Conservation (phyloP, 495 filamentous ascomycete genomes). For the Hypomontagnella monticulosa region DNA sequence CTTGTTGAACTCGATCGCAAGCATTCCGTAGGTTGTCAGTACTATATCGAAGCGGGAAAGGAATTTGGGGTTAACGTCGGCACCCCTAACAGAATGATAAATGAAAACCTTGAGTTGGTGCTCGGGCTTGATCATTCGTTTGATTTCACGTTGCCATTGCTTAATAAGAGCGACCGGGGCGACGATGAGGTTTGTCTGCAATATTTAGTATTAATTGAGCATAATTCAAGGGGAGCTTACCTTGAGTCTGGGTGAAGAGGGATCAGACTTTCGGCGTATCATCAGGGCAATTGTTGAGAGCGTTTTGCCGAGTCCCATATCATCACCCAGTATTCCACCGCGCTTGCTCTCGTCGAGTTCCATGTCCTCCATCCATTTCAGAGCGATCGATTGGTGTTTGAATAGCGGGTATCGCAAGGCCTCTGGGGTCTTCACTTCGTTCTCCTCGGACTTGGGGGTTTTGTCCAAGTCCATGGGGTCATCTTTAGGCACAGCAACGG, state of each 20-base stretch:
- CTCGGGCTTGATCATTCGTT: conserved; percentile 78
- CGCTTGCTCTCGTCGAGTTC: conserved; percentile 72
- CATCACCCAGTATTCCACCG: conserved; percentile 76
- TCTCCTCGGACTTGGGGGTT: background rate
- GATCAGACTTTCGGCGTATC: background rate
- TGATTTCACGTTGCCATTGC: conserved; percentile 70
- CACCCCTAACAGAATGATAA: conserved; percentile 64
- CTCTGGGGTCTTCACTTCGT: conserved; percentile 58
- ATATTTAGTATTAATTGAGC: conserved; percentile 66
- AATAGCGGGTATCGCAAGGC: conserved; percentile 71
- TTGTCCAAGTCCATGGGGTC: background rate
- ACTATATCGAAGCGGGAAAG: conserved; percentile 82
- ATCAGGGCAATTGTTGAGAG: conserved; percentile 26
- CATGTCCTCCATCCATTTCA: conserved; percentile 81
- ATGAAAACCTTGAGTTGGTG: conserved; percentile 73
- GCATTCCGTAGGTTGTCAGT: conserved; percentile 86
- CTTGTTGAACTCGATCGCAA: conserved; percentile 71
- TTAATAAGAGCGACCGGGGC: conserved; percentile 86
- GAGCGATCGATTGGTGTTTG: conserved; percentile 80
- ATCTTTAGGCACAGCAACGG: background rate
- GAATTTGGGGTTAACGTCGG: conserved; percentile 36
- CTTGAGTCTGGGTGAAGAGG: conserved; percentile 84
- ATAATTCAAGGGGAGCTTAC: conserved; percentile 84
- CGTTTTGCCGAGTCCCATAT: conserved; percentile 40
- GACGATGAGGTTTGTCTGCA: conserved; percentile 83